phyloP scores from a whole-genome alignment of 768 basidiomycete genomes.

The Leccinum uliginosum region DNA sequence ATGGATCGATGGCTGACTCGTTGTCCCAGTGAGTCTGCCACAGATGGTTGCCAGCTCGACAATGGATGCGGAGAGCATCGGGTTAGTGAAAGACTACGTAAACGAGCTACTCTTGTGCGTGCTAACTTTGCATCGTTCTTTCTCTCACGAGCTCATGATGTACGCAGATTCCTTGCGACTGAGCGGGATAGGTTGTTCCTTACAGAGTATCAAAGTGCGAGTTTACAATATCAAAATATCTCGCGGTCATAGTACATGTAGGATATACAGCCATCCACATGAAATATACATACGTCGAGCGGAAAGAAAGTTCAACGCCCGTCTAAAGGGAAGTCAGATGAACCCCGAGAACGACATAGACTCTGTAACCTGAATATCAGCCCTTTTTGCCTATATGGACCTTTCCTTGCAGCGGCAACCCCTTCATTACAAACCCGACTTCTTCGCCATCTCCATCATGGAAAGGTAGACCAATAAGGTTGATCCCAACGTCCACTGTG shows the following conservation, averaged over 20 bases:
- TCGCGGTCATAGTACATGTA: conserved; percentile 45
- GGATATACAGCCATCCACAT: conserved; percentile 1
- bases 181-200: conserved; percentile 73
- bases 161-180: conserved; percentile 68
- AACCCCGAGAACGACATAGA: neutral
- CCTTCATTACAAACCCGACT: conserved; percentile 52
- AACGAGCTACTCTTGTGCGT: conserved; percentile 80
- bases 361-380: neutral
- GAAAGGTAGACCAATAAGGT: conserved; percentile 58
- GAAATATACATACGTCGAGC: neutral
- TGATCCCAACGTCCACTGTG: conserved; percentile 53
- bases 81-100: conserved; percentile 81
- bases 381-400: conserved; percentile 61
- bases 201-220: conserved; percentile 73
- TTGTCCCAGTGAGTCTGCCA: conserved; percentile 77
- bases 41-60: conserved; percentile 84
- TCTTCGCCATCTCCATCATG: conserved; percentile 34
- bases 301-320: neutral
- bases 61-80: conserved; percentile 87
- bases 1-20: conserved; percentile 8
- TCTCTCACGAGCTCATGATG: neutral
- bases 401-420: conserved; percentile 63
- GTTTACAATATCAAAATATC: conserved; percentile 76
- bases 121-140: neutral
- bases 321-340: neutral